These are phyloP conservation scores for Penicillium sumatraense DNA, from an alignment of 2,329 filamentous ascomycete genomes.

Conservation along the genomic window DNA sequence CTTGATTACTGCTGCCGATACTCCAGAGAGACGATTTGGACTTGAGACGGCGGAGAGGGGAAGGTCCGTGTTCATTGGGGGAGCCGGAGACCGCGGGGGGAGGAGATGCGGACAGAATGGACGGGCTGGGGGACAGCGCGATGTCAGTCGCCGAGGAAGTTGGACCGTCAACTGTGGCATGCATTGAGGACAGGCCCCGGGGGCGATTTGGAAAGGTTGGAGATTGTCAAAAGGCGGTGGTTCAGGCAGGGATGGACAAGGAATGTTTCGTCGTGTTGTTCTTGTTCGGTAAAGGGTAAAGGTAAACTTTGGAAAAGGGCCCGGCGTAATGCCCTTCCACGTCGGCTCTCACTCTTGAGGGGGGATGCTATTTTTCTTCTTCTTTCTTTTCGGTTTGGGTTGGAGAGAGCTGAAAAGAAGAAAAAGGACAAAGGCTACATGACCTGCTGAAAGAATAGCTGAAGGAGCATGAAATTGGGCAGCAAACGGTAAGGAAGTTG, in stretches of 20 bases:
- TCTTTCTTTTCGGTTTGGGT: too few species aligned
- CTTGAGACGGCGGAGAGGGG: conserved; percentile 36
- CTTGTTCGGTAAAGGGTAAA: conserved; percentile 21
- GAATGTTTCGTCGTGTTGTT: conserved; percentile 27
- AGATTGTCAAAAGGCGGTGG: conserved; percentile 9
- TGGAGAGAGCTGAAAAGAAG: conserved; percentile 4
- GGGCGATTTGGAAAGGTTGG: conserved; percentile 16
- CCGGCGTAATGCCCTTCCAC: background rate
- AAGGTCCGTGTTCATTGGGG: conserved; percentile 31
- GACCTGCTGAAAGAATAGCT: conserved; percentile 6
- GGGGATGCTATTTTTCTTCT: too few species aligned
- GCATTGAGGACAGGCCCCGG: conserved; percentile 39
- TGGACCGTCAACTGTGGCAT: conserved; percentile 40
- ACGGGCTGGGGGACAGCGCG: conserved; percentile 33
- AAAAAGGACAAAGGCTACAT: conserved; percentile 20
- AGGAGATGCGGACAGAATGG: conserved; percentile 33
- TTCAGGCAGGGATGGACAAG: conserved; percentile 28
- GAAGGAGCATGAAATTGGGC: conserved; percentile 17
- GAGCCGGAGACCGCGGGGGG: conserved; percentile 35
- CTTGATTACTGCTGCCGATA: conserved; percentile 38
- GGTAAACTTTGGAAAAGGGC: conserved; percentile 6
- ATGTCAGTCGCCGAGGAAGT: conserved; percentile 33
- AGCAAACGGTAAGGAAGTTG: conserved; percentile 18
- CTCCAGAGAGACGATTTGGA: conserved; percentile 44
- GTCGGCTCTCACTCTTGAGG: conserved; percentile 15